phyloP scores from a whole-genome alignment of 83 land plant species.

The Diphasiastrum complanatum region DNA sequence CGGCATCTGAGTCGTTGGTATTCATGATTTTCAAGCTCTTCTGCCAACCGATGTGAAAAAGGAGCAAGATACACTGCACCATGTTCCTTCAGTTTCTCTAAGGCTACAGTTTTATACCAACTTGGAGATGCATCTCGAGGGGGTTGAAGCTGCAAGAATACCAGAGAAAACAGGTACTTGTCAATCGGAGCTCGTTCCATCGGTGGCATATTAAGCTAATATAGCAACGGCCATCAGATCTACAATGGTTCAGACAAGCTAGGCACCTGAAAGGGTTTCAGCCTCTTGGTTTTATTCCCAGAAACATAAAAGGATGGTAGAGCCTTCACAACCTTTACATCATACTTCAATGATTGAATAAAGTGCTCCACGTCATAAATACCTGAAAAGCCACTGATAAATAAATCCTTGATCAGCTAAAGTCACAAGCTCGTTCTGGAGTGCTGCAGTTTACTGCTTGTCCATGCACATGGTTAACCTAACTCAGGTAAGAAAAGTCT shows the following conservation, averaged over 20 bases:
- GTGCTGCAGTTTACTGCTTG: too few species aligned
- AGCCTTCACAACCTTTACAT: conserved; percentile 60
- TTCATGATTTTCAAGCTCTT: conserved; percentile 80
- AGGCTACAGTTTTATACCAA: conserved; percentile 76
- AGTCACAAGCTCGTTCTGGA: too few species aligned
- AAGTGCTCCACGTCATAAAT: conserved; percentile 94
- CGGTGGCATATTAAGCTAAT: too few species aligned
- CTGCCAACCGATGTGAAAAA: conserved; percentile 86
- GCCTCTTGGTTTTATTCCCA: conserved; percentile 57
- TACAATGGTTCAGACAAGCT: too few species aligned
- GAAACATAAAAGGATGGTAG: conserved; percentile 46
- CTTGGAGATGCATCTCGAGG: conserved; percentile 83
- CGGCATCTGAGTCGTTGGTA: conserved; percentile 79
- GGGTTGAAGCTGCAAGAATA: conserved; percentile 56
- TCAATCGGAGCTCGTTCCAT: too few species aligned
- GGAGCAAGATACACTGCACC: conserved; percentile 92
- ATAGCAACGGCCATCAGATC: too few species aligned
- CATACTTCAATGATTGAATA: conserved; percentile 57
- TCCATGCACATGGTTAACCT: too few species aligned
- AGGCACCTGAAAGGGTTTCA: conserved; percentile 74
- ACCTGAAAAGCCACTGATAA: conserved; percentile 78
- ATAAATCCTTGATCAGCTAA: conserved; percentile 6
- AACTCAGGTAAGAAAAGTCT: too few species aligned
- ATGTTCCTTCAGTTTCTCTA: conserved; percentile 84
- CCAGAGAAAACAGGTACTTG: too few species aligned